Conservation (phyloP, 1,284 basidiomycete species). For the Ustilago bromivora region DNA sequence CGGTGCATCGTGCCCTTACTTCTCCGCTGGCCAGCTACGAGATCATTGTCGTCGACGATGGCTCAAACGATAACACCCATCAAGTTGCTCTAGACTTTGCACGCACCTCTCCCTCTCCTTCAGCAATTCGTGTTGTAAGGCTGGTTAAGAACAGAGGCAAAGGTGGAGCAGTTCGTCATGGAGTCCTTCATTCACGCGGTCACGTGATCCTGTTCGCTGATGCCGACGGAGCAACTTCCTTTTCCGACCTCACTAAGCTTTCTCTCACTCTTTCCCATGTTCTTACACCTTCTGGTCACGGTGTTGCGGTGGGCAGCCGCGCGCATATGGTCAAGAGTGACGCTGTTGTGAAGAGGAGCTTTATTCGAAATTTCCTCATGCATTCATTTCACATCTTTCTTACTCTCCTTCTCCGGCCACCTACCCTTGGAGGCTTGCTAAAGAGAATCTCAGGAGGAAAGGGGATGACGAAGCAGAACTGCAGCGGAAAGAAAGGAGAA, state of each 20-base stretch:
- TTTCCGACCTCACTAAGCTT: constrained; percentile 81
- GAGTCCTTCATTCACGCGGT: constrained; percentile 78
- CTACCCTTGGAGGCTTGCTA: constrained; percentile 28
- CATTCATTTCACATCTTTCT: constrained; percentile 79
- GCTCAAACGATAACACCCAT: constrained; percentile 81
- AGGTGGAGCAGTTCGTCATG: constrained; percentile 88
- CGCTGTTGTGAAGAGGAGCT: constrained; percentile 91
- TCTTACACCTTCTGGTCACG: constrained; percentile 73
- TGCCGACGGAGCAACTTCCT: constrained; percentile 89
- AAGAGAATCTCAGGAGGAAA: background rate
- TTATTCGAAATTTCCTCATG: constrained; percentile 90
- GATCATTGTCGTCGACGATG: constrained; percentile 89
- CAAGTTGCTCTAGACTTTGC: constrained; percentile 78
- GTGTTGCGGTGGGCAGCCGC: constrained; percentile 80
- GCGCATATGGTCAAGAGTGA: constrained; percentile 91
- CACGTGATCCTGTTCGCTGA: constrained; percentile 87
- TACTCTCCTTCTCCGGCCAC: constrained; percentile 58
- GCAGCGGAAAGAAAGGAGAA: background rate
- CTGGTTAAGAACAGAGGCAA: constrained; percentile 86
- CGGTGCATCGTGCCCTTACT: constrained; percentile 21
- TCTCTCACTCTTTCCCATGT: constrained; percentile 76
- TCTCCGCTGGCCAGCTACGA: constrained; percentile 72
- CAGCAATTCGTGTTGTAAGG: constrained; percentile 80
- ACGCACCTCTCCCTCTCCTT: constrained; percentile 71
- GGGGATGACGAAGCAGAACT: background rate